These are phyloP conservation scores for Aspergillus nanangensis DNA, from an alignment of 495 filamentous ascomycete species.

Conservation along the genomic window DNA sequence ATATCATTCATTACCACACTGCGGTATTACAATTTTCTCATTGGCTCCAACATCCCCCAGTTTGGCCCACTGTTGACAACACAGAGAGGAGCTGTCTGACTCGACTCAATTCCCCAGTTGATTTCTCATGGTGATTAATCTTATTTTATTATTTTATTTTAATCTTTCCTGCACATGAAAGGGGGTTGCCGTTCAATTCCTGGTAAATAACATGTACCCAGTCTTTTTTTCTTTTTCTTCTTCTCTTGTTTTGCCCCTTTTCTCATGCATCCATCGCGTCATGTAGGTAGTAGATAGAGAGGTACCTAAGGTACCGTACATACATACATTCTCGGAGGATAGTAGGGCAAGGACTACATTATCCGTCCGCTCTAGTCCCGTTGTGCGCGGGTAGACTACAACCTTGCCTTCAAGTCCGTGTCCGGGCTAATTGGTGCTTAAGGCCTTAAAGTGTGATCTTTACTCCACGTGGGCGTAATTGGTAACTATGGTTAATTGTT, in stretches of 20 bases:
- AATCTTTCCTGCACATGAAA: slow-evolving; percentile 17
- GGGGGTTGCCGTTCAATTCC: slow-evolving; percentile 8
- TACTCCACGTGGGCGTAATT: slow-evolving; percentile 15
- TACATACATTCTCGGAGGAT: too few relatives aligned
- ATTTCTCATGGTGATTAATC: neutral
- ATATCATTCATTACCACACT: neutral
- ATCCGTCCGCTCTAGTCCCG: neutral
- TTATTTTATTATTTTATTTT: neutral
- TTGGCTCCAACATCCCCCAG: neutral
- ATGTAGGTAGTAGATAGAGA: too few relatives aligned
- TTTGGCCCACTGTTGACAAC: slow-evolving; percentile 13
- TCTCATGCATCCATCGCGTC: too few relatives aligned
- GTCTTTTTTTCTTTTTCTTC: neutral
- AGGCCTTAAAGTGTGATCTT: slow-evolving; percentile 6
- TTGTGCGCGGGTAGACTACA: neutral
- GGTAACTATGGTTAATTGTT: neutral
- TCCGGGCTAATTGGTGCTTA: slow-evolving; percentile 14
- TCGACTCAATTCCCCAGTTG: neutral
- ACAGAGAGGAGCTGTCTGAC: neutral
- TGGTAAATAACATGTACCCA: neutral
- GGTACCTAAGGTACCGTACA: too few relatives aligned
- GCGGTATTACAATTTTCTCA: neutral
- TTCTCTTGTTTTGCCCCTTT: slow-evolving; percentile 3
- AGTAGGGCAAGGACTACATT: too few relatives aligned
- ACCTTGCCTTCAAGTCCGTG: slow-evolving; percentile 8